Conservation (phyloP, 345 rosid species). For the Syzygium oleosum region DNA sequence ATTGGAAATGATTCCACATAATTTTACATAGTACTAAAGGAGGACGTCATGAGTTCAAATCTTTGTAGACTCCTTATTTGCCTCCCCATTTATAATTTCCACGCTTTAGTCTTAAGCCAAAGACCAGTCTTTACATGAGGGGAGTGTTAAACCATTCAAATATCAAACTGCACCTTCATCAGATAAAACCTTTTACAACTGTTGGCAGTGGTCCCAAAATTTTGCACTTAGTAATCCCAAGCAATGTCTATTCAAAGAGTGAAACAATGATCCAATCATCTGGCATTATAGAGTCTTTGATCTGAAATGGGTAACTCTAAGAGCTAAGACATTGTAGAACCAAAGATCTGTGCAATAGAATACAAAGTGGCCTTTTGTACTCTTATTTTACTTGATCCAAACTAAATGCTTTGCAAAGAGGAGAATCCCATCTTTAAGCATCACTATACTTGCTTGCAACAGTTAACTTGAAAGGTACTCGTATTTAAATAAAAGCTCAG, state of each 20-base stretch:
- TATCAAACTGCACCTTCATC: not conserved
- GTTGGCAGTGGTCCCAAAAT: not conserved
- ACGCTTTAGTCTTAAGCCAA: not conserved
- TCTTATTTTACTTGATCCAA: not conserved
- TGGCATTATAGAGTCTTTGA: not conserved
- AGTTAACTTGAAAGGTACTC: not conserved
- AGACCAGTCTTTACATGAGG: not conserved
- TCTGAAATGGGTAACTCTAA: not conserved
- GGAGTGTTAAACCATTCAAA: not conserved
- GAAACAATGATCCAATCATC: not conserved
- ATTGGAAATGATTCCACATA: not conserved
- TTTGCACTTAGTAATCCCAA: not conserved
- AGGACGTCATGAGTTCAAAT: not conserved
- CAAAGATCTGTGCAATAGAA: not conserved
- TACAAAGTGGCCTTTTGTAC: not conserved
- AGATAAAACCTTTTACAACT: not conserved
- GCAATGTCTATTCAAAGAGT: not conserved
- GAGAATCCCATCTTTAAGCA: not conserved
- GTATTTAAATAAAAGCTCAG: not conserved
- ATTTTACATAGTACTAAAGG: not conserved
- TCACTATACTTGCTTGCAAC: not conserved
- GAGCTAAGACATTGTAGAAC: not conserved
- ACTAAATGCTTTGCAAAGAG: not conserved
- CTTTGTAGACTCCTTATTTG: not conserved
- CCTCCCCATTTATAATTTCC: not conserved